Conservation (phyloP, 2,329 filamentous ascomycete genomes). For the Ceratocystis destructans region DNA sequence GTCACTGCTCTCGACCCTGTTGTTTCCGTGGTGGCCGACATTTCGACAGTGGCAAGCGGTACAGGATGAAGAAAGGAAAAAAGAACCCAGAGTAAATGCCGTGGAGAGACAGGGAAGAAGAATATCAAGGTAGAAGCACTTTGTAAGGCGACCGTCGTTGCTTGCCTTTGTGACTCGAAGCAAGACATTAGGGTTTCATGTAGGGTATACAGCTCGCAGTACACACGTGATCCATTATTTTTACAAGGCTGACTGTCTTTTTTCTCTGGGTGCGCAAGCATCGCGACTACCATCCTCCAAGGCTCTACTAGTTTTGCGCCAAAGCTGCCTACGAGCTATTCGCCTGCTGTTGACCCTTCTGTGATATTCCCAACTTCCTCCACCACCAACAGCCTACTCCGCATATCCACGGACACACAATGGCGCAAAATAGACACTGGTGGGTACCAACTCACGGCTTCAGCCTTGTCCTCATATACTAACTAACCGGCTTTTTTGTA, state of each 20-base stretch:
- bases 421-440: constrained; percentile 64
- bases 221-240: background rate
- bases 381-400: background rate
- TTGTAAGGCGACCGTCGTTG: background rate
- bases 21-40: background rate
- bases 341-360: background rate
- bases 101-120: background rate
- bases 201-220: background rate
- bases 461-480: background rate
- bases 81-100: background rate
- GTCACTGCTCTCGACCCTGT: constrained; percentile 30
- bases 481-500: constrained; percentile 26
- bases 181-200: background rate
- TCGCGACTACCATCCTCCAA: background rate
- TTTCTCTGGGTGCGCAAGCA: background rate
- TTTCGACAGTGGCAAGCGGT: background rate
- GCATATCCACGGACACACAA: constrained; percentile 27
- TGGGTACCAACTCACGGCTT: constrained; percentile 28
- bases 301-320: background rate
- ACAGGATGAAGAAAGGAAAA: background rate
- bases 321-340: background rate
- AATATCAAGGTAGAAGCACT: background rate
- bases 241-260: background rate
- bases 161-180: background rate
- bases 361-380: background rate